Conservation (phyloP, 2,329 filamentous ascomycete genomes). For the Ophiostoma perfectum region DNA sequence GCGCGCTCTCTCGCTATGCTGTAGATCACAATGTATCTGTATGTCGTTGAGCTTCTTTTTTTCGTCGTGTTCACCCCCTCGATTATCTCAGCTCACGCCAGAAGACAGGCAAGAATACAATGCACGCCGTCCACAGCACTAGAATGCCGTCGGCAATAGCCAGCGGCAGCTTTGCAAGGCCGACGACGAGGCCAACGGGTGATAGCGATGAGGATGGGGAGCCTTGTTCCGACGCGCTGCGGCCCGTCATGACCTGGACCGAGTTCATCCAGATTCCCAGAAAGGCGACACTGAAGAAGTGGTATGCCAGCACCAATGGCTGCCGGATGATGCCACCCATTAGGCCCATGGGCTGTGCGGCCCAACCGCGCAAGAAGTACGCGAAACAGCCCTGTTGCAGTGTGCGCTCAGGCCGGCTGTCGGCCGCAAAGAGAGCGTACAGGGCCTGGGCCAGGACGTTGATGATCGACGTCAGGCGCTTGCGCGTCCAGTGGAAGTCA, state of each 20-base stretch:
- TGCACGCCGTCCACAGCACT: constrained; percentile 73
- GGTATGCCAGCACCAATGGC: constrained; percentile 74
- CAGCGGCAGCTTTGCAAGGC: constrained; percentile 55
- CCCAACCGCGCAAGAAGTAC: constrained; percentile 76
- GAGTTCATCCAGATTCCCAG: constrained; percentile 67
- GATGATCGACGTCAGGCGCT: constrained; percentile 77
- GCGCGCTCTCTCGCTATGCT: no score
- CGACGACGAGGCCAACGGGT: constrained; percentile 57
- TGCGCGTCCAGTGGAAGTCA: constrained; percentile 81
- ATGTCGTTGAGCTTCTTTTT: not conserved
- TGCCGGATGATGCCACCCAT: constrained; percentile 74
- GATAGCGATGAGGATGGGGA: not conserved
- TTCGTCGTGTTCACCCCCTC: not conserved
- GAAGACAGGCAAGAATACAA: constrained; percentile 79
- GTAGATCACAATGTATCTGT: no score
- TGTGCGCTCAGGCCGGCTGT: constrained; percentile 68
- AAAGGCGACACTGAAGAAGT: constrained; percentile 93
- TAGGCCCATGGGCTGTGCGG: constrained; percentile 74
- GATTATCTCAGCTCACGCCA: constrained; percentile 35
- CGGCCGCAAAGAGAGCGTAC: constrained; percentile 84
- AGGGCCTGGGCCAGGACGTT: constrained; percentile 97
- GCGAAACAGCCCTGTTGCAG: constrained; percentile 87
- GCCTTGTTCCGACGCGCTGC: not conserved
- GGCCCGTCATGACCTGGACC: constrained; percentile 36
- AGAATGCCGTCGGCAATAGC: constrained; percentile 59